phyloP scores from a whole-genome alignment of 495 filamentous ascomycete genomes.

The Lasiosphaeris hirsuta region DNA sequence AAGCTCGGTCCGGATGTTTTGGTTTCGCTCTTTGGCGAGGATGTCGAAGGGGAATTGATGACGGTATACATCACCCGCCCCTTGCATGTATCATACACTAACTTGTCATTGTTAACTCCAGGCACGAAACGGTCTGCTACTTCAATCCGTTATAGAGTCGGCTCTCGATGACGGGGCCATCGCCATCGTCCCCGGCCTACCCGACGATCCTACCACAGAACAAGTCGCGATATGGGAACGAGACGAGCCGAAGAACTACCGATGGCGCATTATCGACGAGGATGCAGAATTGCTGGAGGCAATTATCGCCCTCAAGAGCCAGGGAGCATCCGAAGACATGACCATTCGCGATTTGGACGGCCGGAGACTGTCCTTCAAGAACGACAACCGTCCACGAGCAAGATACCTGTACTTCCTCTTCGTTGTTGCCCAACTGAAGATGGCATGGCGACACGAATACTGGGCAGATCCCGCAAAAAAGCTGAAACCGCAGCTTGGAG shows the following conservation, averaged over 20 bases:
- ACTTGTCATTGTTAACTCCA: neutral
- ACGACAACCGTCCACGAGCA: no score
- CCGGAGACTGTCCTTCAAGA: no score
- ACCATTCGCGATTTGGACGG: no score
- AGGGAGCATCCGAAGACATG: no score
- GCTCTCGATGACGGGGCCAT: conserved; percentile 21
- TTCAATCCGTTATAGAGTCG: conserved; percentile 9
- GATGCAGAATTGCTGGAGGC: no score
- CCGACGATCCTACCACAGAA: neutral
- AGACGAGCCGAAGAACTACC: conserved; percentile 3
- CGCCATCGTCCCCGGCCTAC: conserved; percentile 20
- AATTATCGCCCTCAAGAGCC: no score
- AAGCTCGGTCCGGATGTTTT: conserved; percentile 15
- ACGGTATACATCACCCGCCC: conserved; percentile 5
- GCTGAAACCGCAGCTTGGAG: no score
- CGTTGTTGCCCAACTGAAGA: no score
- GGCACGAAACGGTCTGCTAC: conserved; percentile 18
- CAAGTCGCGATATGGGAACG: neutral
- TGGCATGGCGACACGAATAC: no score
- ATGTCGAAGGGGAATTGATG: conserved; percentile 17
- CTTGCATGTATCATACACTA: neutral
- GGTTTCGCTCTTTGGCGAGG: conserved; percentile 17
- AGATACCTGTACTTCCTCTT: no score
- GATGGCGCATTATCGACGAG: neutral
- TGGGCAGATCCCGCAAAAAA: no score